phyloP scores from a whole-genome alignment of 176 grass and related monocot genomes.

The Olyra latifolia region DNA sequence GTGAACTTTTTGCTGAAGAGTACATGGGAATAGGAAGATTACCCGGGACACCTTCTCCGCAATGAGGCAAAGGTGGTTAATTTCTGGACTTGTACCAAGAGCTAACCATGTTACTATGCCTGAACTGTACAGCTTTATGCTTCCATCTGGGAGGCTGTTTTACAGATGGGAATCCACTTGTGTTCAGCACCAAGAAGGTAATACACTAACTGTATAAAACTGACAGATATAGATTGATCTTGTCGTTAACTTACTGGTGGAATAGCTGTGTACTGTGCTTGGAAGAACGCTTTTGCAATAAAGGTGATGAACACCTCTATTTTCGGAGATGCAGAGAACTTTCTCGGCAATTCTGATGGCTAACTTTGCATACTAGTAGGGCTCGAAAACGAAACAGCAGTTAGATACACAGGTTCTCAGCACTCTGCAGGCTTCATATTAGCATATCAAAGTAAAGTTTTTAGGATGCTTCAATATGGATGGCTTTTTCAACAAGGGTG shows the following conservation, averaged over 20 bases:
- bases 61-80: constrained; percentile 28
- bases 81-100: constrained; percentile 13
- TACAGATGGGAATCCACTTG: not conserved
- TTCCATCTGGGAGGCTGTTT: not conserved
- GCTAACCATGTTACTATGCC: not conserved
- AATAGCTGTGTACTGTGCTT: not conserved
- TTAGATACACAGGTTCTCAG: not conserved
- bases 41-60: constrained; percentile 36
- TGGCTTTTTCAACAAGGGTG: not conserved
- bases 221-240: not conserved
- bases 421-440: not conserved
- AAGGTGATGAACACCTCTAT: not conserved
- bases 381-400: not conserved
- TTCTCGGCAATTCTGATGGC: no score
- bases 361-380: not conserved
- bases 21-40: constrained; percentile 52
- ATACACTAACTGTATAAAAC: not conserved
- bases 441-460: not conserved
- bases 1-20: constrained; percentile 77
- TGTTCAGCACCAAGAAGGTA: constrained; percentile 7
- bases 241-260: not conserved
- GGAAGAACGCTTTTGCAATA: not conserved
- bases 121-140: constrained; percentile 18
- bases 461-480: not conserved
- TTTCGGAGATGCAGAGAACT: not conserved